These are phyloP conservation scores for Ustilago cynodontis DNA, from an alignment of 1,284 basidiomycete species.

Conservation along the genomic window DNA sequence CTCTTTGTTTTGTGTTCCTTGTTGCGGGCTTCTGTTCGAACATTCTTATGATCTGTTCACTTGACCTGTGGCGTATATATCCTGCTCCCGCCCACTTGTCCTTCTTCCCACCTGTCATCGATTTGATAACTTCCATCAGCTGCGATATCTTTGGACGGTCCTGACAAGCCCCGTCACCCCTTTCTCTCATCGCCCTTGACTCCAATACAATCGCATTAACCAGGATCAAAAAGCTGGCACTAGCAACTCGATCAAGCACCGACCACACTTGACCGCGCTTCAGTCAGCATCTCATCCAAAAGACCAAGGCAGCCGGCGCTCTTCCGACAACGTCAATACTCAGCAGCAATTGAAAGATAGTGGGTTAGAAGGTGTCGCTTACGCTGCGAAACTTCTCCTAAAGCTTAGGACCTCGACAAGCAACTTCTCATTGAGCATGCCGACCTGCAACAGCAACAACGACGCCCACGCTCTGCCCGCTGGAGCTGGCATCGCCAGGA, in stretches of 20 bases:
- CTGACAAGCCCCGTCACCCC: too few species aligned
- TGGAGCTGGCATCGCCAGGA: slow-evolving; percentile 14
- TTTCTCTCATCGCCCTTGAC: too few species aligned
- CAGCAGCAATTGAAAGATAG: slow-evolving; percentile 3
- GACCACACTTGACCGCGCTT: too few species aligned
- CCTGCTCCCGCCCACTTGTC: slow-evolving; percentile 7
- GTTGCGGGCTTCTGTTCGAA: background rate
- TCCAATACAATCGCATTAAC: too few species aligned
- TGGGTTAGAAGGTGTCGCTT: slow-evolving; percentile 36
- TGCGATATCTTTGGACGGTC: too few species aligned
- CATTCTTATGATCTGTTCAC: too few species aligned
- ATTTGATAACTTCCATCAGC: too few species aligned
- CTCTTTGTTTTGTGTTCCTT: slow-evolving; percentile 6
- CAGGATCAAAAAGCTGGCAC: too few species aligned
- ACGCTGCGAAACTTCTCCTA: slow-evolving; percentile 36
- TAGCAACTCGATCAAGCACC: too few species aligned
- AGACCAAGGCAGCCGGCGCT: too few species aligned
- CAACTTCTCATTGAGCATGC: background rate
- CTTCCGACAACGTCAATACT: too few species aligned
- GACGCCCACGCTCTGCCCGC: slow-evolving; percentile 7
- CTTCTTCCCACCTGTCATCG: background rate
- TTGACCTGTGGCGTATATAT: slow-evolving; percentile 25
- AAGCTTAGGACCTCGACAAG: slow-evolving; percentile 12
- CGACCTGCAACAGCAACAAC: background rate
- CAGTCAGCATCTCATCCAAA: too few species aligned